Conservation (phyloP, 1,284 basidiomycete species). For the Austroboletus novae-zelandiae region DNA sequence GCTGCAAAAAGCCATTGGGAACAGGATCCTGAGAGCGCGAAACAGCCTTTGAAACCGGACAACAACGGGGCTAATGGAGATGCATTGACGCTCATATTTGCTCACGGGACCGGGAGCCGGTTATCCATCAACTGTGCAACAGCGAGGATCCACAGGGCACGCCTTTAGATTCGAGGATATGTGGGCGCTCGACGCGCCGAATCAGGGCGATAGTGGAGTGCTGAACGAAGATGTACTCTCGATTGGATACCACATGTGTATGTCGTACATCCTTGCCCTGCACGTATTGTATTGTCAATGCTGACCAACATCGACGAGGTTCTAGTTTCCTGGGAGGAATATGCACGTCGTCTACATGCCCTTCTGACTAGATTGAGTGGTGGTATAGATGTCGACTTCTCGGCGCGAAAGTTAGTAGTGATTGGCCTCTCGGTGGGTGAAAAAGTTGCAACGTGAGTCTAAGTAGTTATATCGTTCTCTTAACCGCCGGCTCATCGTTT, state of each 20-base stretch:
- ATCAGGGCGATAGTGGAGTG: not conserved
- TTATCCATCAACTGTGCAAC: not conserved
- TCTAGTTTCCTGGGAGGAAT: not conserved
- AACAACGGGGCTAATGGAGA: not conserved
- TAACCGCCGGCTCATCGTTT: not conserved
- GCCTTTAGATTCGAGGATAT: not conserved
- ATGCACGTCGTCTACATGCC: not conserved
- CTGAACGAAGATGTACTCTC: not conserved
- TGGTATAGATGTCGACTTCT: not conserved
- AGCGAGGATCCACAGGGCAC: not conserved
- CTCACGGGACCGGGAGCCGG: slow-evolving; percentile 1
- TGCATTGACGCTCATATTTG: not conserved
- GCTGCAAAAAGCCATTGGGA: not conserved
- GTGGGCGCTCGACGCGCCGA: not conserved
- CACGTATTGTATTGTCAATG: not conserved
- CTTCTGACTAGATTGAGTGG: not conserved
- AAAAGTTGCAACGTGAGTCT: not conserved
- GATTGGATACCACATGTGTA: slow-evolving; percentile 1
- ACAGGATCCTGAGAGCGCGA: not conserved
- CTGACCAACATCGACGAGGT: slow-evolving; percentile 1
- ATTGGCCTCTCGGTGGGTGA: not conserved
- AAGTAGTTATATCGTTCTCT: not conserved
- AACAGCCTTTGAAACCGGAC: not conserved
- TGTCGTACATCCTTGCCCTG: not conserved
- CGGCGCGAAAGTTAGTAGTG: not conserved